Conservation (phyloP, 2,329 filamentous ascomycete species). For the Thelonectria rubi region DNA sequence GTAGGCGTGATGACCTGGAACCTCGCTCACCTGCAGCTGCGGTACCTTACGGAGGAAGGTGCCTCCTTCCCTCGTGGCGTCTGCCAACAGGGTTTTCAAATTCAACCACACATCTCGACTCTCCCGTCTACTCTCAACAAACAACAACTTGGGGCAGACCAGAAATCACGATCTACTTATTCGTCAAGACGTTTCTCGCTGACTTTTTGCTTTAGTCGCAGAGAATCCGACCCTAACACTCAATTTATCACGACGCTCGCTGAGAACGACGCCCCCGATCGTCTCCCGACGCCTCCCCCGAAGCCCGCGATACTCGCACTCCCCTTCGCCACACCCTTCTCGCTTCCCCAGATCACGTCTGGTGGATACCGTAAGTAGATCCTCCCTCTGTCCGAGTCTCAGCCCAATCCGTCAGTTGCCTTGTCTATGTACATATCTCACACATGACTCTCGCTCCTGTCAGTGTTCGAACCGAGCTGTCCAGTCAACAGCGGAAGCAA, state of each 20-base stretch:
- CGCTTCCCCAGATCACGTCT: not conserved
- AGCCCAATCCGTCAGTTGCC: not conserved
- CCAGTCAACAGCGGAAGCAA: not conserved
- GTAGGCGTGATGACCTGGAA: no score
- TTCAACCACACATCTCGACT: not conserved
- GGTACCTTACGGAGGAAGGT: no score
- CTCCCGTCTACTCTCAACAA: not conserved
- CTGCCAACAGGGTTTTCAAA: not conserved
- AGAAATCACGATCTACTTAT: no score
- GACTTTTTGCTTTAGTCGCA: no score
- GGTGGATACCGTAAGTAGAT: not conserved
- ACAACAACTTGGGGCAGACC: no score
- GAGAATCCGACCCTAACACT: no score
- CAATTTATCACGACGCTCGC: no score
- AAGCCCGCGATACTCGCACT: not conserved
- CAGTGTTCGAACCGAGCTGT: not conserved
- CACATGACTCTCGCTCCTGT: not conserved
- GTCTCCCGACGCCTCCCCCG: not conserved
- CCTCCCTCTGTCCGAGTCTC: not conserved
- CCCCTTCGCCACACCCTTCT: not conserved
- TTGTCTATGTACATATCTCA: not conserved
- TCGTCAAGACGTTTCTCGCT: no score
- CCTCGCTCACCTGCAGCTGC: no score
- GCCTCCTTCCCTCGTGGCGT: no score
- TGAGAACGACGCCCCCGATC: no score